Evolutionary conservation across 495 filamentous ascomycete genomes (phyloP), one percentile per base, ranked within the genome.

Genomic region (Penicillium longicatenatum): DNA sequence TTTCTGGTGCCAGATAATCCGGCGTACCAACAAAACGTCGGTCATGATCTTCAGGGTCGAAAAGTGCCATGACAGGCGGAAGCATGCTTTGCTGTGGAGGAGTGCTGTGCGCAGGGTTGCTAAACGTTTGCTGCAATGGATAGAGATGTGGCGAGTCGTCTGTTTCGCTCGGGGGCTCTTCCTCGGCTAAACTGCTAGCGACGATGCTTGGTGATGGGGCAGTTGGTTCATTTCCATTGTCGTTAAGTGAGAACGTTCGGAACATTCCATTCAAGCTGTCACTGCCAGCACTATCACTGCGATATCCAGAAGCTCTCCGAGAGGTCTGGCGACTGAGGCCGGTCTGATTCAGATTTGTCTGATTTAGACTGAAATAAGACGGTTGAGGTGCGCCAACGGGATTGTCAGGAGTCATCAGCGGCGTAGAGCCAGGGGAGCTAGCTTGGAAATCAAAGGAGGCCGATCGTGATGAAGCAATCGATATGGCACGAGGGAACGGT

Each of bases 1-100:
- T 98, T 70, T 98, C 94, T 2, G 94, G 94, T 2, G 94, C 93
- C 17, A 98, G 83, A 72, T 98, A 98, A 74, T 98, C 94, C 2
- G 94, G 94, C 1, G 94, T 98, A 39, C 94, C 94, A 17, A 98
- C 94, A 68, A 98, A 98, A 37, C 90, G 86, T 49, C 95, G 87
- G 67, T 91, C 93, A 57, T 86, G 92, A 64, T 98, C 94, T 65
- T 95, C 89, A 0, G 94, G 94, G 66, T 98, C 93, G 67, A 97
- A 98, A 11, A 98, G 82, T 19, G 94, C 91, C 91, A 97, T 94
- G 33, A 92, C 87, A 41, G 93, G 94, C 19, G 94, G 94, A 62
- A 91, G 85, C 92, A 98, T 97, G 47, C 76, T 80, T 20, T 88
- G 81, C 57, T 86, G 86, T 11, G 92, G 87, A 21, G 92, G 90